Evolutionary conservation across 2,329 filamentous ascomycete species (phyloP).

Genomic region (Pseudogymnoascus sp.): DNA sequence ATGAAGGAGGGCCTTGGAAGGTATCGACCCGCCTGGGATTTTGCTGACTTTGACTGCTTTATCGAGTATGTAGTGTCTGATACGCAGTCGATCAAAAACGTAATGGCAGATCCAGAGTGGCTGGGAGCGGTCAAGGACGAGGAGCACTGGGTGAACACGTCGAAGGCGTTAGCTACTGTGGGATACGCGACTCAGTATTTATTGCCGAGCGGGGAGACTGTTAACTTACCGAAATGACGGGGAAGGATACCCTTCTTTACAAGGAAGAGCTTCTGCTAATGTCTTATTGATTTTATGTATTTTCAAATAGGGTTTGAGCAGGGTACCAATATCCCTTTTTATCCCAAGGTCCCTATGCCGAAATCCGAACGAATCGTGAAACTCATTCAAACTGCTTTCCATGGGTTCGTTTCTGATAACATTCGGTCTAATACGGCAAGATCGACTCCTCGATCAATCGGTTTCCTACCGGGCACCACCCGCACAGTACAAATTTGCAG

Average conservation of each 20-base stretch:
- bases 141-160: constrained; percentile 29
- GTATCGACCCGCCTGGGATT: constrained; percentile 15
- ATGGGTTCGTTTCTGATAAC: not conserved
- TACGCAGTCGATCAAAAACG: constrained; percentile 20
- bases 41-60: constrained; percentile 29
- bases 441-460: not conserved
- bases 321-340: constrained; percentile 4
- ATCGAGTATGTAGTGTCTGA: constrained; percentile 28
- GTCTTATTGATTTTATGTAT: not conserved
- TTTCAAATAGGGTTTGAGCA: constrained; percentile 1
- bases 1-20: constrained; percentile 21
- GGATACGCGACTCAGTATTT: constrained; percentile 27
- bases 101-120: constrained; percentile 29
- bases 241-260: not conserved
- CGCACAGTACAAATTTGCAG: not conserved
- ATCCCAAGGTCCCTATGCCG: not conserved
- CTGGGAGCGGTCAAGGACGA: constrained; percentile 23
- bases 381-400: not conserved
- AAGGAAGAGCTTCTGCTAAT: not conserved
- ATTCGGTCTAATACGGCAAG: constrained; percentile 1
- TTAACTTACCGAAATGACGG: constrained; percentile 23
- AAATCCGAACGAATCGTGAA: not conserved
- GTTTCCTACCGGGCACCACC: not conserved
- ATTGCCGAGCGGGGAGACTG: constrained; percentile 24
- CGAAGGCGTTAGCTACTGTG: constrained; percentile 26